phyloP scores from a whole-genome alignment of 148 eudicot species.

The Arbutus unedo region DNA sequence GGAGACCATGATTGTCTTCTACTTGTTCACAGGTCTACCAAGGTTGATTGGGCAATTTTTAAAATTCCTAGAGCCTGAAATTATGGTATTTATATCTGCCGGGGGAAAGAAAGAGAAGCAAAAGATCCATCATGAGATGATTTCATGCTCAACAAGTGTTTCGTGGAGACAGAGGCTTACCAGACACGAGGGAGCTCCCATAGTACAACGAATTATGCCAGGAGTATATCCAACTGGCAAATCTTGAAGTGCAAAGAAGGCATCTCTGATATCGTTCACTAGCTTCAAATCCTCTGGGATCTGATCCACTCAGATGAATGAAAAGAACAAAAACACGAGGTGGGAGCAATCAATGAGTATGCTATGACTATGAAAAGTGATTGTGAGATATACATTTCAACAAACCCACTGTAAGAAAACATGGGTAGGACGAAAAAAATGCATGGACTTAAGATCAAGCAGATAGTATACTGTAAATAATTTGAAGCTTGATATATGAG shows the following conservation, averaged over 20 bases:
- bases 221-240: constrained; percentile 23
- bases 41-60: constrained; percentile 27
- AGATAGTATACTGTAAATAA: not conserved
- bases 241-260: constrained; percentile 50
- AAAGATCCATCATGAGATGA: constrained; percentile 21
- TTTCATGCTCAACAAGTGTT: not conserved
- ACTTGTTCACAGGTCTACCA: constrained; percentile 27
- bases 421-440: not conserved
- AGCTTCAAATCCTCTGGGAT: constrained; percentile 62
- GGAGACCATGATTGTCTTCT: constrained; percentile 24
- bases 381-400: not conserved
- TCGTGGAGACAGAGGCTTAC: constrained; percentile 33
- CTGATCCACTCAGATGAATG: constrained; percentile 22
- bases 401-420: not conserved
- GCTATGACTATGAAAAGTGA: not conserved
- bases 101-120: constrained; percentile 28
- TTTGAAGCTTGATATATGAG: not conserved
- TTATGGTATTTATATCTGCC: constrained; percentile 41
- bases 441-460: not conserved
- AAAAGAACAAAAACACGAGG: not conserved
- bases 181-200: constrained; percentile 39
- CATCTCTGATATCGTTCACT: constrained; percentile 52
- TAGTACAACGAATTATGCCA: constrained; percentile 23
- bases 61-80: constrained; percentile 32
- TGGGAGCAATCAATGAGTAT: not conserved